A percentile compares a stretch with the other conserved stretches of the same genome.
Evolutionary conservation across 2,329 filamentous ascomycete genomes (phyloP).

Genomic region (Ophiocordyceps camponoti-leonardi): DNA sequence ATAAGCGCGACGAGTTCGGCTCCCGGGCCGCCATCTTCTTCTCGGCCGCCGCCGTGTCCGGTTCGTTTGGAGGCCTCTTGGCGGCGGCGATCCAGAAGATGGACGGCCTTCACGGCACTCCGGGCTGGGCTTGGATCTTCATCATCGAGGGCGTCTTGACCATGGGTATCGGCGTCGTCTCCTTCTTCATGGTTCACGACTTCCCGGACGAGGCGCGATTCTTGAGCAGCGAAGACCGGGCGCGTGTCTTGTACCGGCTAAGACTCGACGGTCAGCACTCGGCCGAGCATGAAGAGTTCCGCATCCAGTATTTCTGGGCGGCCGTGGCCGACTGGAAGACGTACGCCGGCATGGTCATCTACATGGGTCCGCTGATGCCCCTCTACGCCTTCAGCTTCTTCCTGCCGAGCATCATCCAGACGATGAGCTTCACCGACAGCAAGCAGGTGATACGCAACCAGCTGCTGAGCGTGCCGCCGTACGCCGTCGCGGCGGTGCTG

Average conservation of each 20-base stretch:
- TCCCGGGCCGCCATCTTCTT: slow-evolving; percentile 73
- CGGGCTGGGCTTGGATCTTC: slow-evolving; percentile 50
- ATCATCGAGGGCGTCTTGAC: slow-evolving; percentile 56
- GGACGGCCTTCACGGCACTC: slow-evolving; percentile 39
- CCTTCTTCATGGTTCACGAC: slow-evolving; percentile 68
- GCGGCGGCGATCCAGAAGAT: slow-evolving; percentile 56
- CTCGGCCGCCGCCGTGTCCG: slow-evolving; percentile 62
- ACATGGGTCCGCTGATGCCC: slow-evolving; percentile 58
- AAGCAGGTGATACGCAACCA: slow-evolving; percentile 18
- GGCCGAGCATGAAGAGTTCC: slow-evolving; percentile 61
- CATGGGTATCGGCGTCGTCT: slow-evolving; percentile 46
- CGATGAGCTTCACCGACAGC: slow-evolving; percentile 22
- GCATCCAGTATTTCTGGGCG: slow-evolving; percentile 53
- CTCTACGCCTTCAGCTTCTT: slow-evolving; percentile 66
- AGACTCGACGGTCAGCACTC: slow-evolving; percentile 54
- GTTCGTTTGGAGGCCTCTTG: slow-evolving; percentile 59
- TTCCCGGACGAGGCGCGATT: slow-evolving; percentile 66
- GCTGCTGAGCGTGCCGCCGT: slow-evolving; percentile 29
- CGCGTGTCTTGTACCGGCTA: slow-evolving; percentile 54
- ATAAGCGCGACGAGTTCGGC: slow-evolving; percentile 61
- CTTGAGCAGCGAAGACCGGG: slow-evolving; percentile 50
- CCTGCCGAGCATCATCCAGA: slow-evolving; percentile 58
- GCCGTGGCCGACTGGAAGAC: slow-evolving; percentile 74
- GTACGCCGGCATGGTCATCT: slow-evolving; percentile 56
- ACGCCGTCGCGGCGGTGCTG: slow-evolving; percentile 18